These are phyloP conservation scores for Begonia fuchsioides DNA, from an alignment of 306 rosid species.

Conservation along the genomic window DNA sequence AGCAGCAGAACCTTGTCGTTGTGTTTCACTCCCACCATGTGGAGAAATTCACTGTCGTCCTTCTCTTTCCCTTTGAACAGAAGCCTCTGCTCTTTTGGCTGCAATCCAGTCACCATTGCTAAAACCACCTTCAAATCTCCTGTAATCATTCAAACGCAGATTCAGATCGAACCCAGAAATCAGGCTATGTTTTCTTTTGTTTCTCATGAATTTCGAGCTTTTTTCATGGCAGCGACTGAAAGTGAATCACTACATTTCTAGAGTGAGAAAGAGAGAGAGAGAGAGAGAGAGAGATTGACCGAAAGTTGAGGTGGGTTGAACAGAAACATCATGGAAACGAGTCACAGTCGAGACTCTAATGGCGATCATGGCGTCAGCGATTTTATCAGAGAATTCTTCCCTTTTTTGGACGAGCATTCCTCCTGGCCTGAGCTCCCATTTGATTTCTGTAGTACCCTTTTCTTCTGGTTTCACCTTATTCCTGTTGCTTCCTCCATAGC, in stretches of 20 bases:
- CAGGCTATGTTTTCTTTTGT: no score
- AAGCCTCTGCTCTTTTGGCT: slow-evolving; percentile 73
- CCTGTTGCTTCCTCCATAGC: slow-evolving; percentile 12
- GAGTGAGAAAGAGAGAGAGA: not conserved
- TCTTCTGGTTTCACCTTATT: slow-evolving; percentile 8
- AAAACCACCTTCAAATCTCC: slow-evolving; percentile 74
- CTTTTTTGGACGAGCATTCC: slow-evolving; percentile 96
- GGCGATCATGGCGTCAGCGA: slow-evolving; percentile 38
- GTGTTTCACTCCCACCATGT: slow-evolving; percentile 91
- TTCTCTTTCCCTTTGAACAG: slow-evolving; percentile 86
- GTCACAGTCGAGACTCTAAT: slow-evolving; percentile 71
- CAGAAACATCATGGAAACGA: slow-evolving; percentile 57
- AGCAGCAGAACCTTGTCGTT: slow-evolving; percentile 77
- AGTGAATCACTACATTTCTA: not conserved
- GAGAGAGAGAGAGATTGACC: slow-evolving; percentile 25
- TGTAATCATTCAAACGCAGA: slow-evolving; percentile 7
- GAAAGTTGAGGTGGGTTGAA: slow-evolving; percentile 72
- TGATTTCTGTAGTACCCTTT: slow-evolving; percentile 32
- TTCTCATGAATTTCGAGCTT: not conserved
- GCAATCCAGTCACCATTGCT: slow-evolving; percentile 52
- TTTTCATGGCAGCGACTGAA: no score
- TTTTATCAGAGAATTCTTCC: slow-evolving; percentile 18
- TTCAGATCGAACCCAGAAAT: no score
- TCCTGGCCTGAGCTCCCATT: slow-evolving; percentile 94
- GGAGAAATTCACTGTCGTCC: slow-evolving; percentile 63